These are phyloP conservation scores for Hansenula lynferdii DNA, from an alignment of 1,139 yeast genomes.

Conservation along the genomic window DNA sequence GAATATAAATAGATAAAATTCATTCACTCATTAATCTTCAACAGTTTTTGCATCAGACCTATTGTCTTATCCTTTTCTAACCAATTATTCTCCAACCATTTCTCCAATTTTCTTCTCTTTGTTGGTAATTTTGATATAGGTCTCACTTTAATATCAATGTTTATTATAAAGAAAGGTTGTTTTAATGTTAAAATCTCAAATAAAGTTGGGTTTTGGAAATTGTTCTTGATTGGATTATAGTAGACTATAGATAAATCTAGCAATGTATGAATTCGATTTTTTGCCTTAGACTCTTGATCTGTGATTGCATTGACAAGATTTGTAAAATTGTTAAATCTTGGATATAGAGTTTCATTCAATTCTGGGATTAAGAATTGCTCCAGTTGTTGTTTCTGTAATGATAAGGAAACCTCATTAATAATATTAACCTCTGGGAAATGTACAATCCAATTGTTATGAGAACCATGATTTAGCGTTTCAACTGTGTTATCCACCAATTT, in stretches of 20 bases:
- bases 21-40: slow-evolving; percentile 19
- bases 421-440: slow-evolving; percentile 75
- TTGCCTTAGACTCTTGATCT: slow-evolving; percentile 21
- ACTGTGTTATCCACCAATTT: too few relatives aligned
- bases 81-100: slow-evolving; percentile 73
- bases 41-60: slow-evolving; percentile 29
- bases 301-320: slow-evolving; percentile 45
- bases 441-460: slow-evolving; percentile 47
- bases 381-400: slow-evolving; percentile 45
- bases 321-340: slow-evolving; percentile 46
- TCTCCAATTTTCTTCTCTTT: slow-evolving; percentile 51
- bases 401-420: slow-evolving; percentile 41
- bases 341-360: slow-evolving; percentile 54
- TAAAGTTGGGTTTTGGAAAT: slow-evolving; percentile 44
- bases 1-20: too few relatives aligned
- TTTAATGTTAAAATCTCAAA: slow-evolving; percentile 47
- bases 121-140: slow-evolving; percentile 43
- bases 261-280: slow-evolving; percentile 24
- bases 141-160: slow-evolving; percentile 45
- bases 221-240: slow-evolving; percentile 29
- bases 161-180: slow-evolving; percentile 36
- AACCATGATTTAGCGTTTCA: too few relatives aligned
- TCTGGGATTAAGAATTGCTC: slow-evolving; percentile 48
- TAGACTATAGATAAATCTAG: slow-evolving; percentile 48
- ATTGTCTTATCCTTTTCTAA: slow-evolving; percentile 54